Evolutionary conservation across 192 early-diverging fungal genomes (phyloP).

Genomic region (Neocallimastix lanati): DNA sequence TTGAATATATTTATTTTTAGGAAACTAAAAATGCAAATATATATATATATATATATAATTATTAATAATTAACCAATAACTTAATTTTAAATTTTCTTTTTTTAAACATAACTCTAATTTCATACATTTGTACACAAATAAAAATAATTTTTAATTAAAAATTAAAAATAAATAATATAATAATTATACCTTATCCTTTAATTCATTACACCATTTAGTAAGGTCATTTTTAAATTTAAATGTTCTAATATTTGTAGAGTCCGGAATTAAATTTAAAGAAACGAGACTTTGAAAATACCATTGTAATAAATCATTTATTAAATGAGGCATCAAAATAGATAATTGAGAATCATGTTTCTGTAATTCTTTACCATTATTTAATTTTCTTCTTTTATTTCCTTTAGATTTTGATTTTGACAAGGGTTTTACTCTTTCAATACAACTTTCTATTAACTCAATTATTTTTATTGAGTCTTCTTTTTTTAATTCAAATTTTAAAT

Average conservation of each 20-base stretch:
- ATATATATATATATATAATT: too few relatives aligned
- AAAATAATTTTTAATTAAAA: too few relatives aligned
- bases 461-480: not conserved
- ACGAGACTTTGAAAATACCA: not conserved
- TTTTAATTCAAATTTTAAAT: not conserved
- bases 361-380: not conserved
- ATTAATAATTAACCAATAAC: too few relatives aligned
- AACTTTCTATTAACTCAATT: not conserved
- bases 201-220: not conserved
- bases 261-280: not conserved
- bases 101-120: too few relatives aligned
- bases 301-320: not conserved
- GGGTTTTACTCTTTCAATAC: not conserved
- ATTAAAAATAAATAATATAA: too few relatives aligned
- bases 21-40: not conserved
- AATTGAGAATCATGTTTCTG: not conserved
- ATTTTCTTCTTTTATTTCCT: not conserved
- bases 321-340: not conserved
- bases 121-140: too few relatives aligned
- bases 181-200: not conserved
- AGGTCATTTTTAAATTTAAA: not conserved
- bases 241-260: not conserved
- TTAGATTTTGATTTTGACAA: not conserved
- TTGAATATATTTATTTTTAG: not conserved
- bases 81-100: too few relatives aligned